Conservation (phyloP, 257 asterid species). For the Solanum commersonii region DNA sequence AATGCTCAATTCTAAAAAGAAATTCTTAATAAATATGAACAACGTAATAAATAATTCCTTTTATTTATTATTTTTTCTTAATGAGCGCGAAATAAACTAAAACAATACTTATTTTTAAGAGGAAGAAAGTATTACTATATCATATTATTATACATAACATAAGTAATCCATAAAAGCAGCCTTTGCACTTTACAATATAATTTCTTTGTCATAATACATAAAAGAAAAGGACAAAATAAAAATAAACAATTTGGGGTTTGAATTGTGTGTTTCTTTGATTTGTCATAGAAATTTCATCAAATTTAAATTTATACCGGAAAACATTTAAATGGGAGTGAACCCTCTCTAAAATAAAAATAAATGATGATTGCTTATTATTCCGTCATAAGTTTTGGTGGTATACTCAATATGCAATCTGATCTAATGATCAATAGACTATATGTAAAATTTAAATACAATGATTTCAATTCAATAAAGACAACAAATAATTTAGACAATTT, state of each 20-base stretch:
- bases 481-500: background rate
- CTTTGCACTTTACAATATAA: background rate
- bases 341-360: background rate
- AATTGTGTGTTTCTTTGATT: background rate
- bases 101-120: no score
- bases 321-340: background rate
- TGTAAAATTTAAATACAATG: background rate
- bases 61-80: no score
- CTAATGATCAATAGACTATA: background rate
- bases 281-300: no score
- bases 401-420: background rate
- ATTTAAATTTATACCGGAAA: background rate
- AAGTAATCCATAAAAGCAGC: background rate
- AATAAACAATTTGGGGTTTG: background rate
- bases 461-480: background rate
- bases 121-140: background rate
- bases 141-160: background rate
- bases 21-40: no score
- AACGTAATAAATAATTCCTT: background rate
- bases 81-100: accelerated
- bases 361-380: background rate
- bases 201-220: background rate
- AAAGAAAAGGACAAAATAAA: background rate
- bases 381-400: background rate
- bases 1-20: background rate